A percentile compares a stretch with the other conserved stretches of the same genome.
These are phyloP conservation scores for Escallonia rubra DNA, from an alignment of 129 eudicot genomes.

Conservation along the genomic window DNA sequence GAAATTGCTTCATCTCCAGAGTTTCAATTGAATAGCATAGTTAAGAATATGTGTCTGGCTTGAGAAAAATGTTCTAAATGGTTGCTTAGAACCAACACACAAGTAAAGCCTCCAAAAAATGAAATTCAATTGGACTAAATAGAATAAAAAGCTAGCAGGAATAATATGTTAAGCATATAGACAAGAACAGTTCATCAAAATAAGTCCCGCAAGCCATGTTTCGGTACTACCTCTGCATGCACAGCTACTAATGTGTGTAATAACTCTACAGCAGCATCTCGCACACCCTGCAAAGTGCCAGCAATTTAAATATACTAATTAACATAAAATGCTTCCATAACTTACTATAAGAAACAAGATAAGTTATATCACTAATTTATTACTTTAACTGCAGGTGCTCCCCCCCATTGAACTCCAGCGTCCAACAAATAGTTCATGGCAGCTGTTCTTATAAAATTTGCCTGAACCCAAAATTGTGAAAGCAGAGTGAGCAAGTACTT, in stretches of 20 bases:
- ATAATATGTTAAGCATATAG: no score
- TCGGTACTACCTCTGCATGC: constrained; percentile 79
- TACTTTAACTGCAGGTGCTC: constrained; percentile 86
- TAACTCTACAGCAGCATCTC: constrained; percentile 90
- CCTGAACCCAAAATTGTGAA: constrained; percentile 28
- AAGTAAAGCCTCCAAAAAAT: no score
- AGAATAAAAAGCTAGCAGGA: no score
- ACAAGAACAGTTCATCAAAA: no score
- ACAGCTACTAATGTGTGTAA: constrained; percentile 87
- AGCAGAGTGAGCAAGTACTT: background rate
- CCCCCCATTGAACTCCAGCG: constrained; percentile 95
- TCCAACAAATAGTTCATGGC: constrained; percentile 82
- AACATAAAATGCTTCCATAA: no score
- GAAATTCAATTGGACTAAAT: no score
- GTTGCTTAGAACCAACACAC: no score
- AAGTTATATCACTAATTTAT: constrained; percentile 10
- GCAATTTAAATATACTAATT: constrained; percentile 7
- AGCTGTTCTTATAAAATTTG: constrained; percentile 69
- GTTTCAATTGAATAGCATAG: background rate
- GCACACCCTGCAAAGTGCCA: constrained; percentile 63
- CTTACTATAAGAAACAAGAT: background rate
- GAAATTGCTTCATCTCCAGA: constrained; percentile 6
- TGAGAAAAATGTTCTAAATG: no score
- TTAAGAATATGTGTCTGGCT: background rate
- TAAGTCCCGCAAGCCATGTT: no score